phyloP scores from a whole-genome alignment of 2,329 filamentous ascomycete species.

The Grosmannia huntii region DNA sequence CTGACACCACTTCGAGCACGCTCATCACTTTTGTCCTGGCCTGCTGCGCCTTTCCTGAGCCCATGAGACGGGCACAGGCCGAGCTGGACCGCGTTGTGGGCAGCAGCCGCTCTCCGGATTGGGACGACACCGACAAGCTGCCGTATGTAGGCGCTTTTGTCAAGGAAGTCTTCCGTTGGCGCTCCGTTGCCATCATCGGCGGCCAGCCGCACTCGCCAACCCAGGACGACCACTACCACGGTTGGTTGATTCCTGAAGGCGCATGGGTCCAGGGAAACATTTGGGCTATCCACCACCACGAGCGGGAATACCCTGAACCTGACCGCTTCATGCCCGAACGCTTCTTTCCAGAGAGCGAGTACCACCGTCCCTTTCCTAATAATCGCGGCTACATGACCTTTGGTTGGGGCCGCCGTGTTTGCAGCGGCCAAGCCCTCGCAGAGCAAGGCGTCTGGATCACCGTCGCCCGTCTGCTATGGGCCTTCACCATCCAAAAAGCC shows the following conservation, averaged over 20 bases:
- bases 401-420: slow-evolving; percentile 42
- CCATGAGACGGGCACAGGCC: slow-evolving; percentile 32
- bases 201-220: slow-evolving; percentile 36
- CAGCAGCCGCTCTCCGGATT: slow-evolving; percentile 28
- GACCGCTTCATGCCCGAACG: slow-evolving; percentile 30
- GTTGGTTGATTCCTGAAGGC: slow-evolving; percentile 35
- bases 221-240: slow-evolving; percentile 33
- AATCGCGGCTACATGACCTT: slow-evolving; percentile 42
- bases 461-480: slow-evolving; percentile 43
- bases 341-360: slow-evolving; percentile 24
- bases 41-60: slow-evolving; percentile 34
- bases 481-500: slow-evolving; percentile 34
- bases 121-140: slow-evolving; percentile 32
- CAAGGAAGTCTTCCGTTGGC: slow-evolving; percentile 44
- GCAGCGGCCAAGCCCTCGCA: slow-evolving; percentile 40
- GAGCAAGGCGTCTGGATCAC: slow-evolving; percentile 49
- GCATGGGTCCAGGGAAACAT: slow-evolving; percentile 37
- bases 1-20: slow-evolving; percentile 35
- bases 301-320: slow-evolving; percentile 32
- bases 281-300: slow-evolving; percentile 35
- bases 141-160: slow-evolving; percentile 41
- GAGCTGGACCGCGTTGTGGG: slow-evolving; percentile 41
- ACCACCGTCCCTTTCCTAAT: slow-evolving; percentile 31
- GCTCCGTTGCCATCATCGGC: slow-evolving; percentile 37
- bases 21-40: slow-evolving; percentile 36